Percentiles rank a stretch among this genome's conserved stretches.
These are phyloP conservation scores for Viridothelium virens DNA, from an alignment of 495 filamentous ascomycete species.

Conservation along the genomic window DNA sequence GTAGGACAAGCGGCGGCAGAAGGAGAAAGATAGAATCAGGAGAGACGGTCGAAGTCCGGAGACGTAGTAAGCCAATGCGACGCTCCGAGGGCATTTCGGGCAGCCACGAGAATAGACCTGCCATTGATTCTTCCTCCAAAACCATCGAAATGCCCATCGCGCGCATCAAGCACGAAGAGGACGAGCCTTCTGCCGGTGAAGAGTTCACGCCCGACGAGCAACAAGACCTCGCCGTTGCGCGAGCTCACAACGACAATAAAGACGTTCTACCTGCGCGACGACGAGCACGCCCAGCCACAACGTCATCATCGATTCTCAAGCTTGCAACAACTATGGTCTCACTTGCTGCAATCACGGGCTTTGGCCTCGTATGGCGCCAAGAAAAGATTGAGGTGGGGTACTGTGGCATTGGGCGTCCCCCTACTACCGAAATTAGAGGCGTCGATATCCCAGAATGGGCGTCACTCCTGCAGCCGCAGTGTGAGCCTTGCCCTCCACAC, in stretches of 20 bases:
- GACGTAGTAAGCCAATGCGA: constrained; percentile 33
- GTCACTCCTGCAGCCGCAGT: constrained; percentile 62
- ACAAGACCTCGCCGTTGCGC: constrained; percentile 61
- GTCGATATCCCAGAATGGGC: constrained; percentile 47
- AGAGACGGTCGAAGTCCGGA: constrained; percentile 33
- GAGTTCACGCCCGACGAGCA: constrained; percentile 92
- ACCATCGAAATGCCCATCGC: constrained; percentile 38
- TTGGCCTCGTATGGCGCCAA: constrained; percentile 77
- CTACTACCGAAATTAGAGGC: constrained; percentile 30
- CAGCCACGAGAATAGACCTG: background rate
- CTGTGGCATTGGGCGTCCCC: constrained; percentile 71
- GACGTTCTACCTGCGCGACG: constrained; percentile 32
- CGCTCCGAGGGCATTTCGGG: constrained; percentile 34
- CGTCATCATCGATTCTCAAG: background rate
- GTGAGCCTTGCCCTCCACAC: constrained; percentile 86
- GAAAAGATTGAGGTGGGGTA: constrained; percentile 94
- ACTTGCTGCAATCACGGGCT: constrained; percentile 46
- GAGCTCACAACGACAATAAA: constrained; percentile 38
- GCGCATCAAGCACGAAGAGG: constrained; percentile 39
- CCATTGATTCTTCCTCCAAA: constrained; percentile 26
- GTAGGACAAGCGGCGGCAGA: constrained; percentile 38
- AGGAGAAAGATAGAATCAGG: constrained; percentile 35
- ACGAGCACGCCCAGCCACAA: constrained; percentile 18
- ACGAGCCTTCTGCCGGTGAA: constrained; percentile 49
- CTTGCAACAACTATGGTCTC: background rate